These are phyloP conservation scores for Physcomitrium patens DNA, from an alignment of 225 moss, liverwort and hornwort genomes.

Conservation along the genomic window DNA sequence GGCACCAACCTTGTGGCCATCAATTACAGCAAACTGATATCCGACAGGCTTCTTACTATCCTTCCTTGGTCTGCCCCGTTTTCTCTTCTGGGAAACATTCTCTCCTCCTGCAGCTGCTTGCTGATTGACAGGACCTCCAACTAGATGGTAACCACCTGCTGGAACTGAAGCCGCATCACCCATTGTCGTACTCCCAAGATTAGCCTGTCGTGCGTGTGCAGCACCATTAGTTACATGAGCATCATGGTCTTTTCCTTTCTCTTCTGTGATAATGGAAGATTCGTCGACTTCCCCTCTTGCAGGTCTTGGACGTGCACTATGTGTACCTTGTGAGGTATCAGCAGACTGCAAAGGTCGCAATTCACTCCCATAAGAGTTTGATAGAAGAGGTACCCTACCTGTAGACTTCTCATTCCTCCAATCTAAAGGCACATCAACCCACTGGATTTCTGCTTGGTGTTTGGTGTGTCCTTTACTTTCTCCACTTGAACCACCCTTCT, in stretches of 20 bases:
- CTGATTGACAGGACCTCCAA: conserved; percentile 40
- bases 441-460: conserved; percentile 43
- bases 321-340: conserved; percentile 39
- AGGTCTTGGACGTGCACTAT: conserved; percentile 42
- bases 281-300: conserved; percentile 59
- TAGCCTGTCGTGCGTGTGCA: conserved; percentile 35
- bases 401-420: conserved; percentile 76
- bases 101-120: conserved; percentile 40
- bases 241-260: conserved; percentile 52
- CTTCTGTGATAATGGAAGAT: conserved; percentile 57
- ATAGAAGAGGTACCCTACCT: conserved; percentile 48
- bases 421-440: conserved; percentile 72
- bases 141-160: conserved; percentile 35
- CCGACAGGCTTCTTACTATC: conserved; percentile 50
- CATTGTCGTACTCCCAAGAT: conserved; percentile 32
- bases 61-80: conserved; percentile 63
- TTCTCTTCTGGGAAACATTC: conserved; percentile 44
- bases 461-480: conserved; percentile 32
- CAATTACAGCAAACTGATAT: conserved; percentile 33
- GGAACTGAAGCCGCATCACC: conserved; percentile 35
- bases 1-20: conserved; percentile 34
- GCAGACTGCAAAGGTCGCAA: conserved; percentile 45
- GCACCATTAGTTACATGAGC: conserved; percentile 39
- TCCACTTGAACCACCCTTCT: conserved; percentile 40
- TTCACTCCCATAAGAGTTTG: conserved; percentile 40